A percentile compares a stretch with the other conserved stretches of the same genome.
phyloP scores from a whole-genome alignment of 179 eudicot species.

The Actinidia arguta region DNA sequence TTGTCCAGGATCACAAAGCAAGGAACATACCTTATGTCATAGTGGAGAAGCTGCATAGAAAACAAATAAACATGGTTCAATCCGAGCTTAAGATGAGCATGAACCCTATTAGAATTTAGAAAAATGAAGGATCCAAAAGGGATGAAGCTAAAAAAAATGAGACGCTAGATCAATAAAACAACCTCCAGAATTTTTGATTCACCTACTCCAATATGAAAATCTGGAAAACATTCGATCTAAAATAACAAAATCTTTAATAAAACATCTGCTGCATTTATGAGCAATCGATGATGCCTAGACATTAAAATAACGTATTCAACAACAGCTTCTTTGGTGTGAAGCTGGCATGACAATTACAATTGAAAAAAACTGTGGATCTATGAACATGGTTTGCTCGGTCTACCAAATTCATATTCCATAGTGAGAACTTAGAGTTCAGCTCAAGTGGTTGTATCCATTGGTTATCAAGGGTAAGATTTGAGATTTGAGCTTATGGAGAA shows the following conservation, averaged over 20 bases:
- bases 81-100: not conserved
- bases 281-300: not conserved
- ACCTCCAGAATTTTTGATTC: not conserved
- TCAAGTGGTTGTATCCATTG: too few relatives aligned
- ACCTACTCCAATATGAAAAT: not conserved
- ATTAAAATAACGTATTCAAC: too few relatives aligned
- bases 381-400: not conserved
- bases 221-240: not conserved
- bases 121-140: not conserved
- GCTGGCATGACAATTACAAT: not conserved
- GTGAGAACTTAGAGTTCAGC: too few relatives aligned
- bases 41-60: constrained; percentile 84
- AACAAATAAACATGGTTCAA: not conserved
- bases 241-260: not conserved
- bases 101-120: not conserved
- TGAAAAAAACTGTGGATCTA: not conserved
- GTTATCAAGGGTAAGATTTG: too few relatives aligned
- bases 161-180: not conserved
- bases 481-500: too few relatives aligned
- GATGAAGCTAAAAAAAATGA: not conserved
- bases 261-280: not conserved
- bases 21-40: constrained; percentile 93
- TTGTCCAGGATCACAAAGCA: constrained; percentile 95
- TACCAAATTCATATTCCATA: too few relatives aligned
- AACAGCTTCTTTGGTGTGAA: too few relatives aligned